These are phyloP conservation scores for Claviceps spartinae DNA, from an alignment of 2,329 filamentous ascomycete species.

Conservation along the genomic window DNA sequence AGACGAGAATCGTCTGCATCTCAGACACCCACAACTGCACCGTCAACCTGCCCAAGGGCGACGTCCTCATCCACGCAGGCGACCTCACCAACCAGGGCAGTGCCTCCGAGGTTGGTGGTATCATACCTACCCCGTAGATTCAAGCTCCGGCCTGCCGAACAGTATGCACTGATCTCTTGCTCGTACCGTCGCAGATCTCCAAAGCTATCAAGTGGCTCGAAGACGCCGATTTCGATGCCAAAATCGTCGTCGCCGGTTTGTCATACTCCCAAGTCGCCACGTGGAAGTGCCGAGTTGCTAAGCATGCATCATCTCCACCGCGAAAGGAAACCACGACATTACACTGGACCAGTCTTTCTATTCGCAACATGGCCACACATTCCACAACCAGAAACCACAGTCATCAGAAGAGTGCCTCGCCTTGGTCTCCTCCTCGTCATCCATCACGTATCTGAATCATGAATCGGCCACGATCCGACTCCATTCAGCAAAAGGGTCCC, in stretches of 20 bases:
- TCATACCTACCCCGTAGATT: background rate
- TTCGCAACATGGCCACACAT: slow-evolving; percentile 33
- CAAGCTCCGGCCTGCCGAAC: background rate
- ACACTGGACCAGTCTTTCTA: slow-evolving; percentile 55
- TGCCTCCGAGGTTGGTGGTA: slow-evolving; percentile 30
- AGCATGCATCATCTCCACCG: background rate
- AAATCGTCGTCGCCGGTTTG: slow-evolving; percentile 55
- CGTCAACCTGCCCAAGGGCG: slow-evolving; percentile 53
- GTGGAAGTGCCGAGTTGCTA: background rate
- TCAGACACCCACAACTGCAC: slow-evolving; percentile 63
- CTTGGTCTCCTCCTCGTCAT: slow-evolving; percentile 38
- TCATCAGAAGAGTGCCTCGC: slow-evolving; percentile 37
- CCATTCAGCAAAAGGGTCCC: slow-evolving; percentile 37
- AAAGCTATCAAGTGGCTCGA: slow-evolving; percentile 55
- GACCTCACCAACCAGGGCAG: slow-evolving; percentile 65
- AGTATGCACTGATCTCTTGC: background rate
- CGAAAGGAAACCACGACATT: slow-evolving; percentile 59
- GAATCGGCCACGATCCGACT: slow-evolving; percentile 39
- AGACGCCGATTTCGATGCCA: slow-evolving; percentile 51
- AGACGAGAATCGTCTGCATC: slow-evolving; percentile 58
- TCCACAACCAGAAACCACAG: slow-evolving; percentile 44
- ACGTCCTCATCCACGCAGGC: slow-evolving; percentile 64
- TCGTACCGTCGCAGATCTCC: slow-evolving; percentile 29
- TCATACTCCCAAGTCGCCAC: background rate
- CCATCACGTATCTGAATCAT: slow-evolving; percentile 53